Base-by-base conservation (phyloP, 2,329 filamentous ascomycete species). In the Nigrospora osmanthi region DNA sequence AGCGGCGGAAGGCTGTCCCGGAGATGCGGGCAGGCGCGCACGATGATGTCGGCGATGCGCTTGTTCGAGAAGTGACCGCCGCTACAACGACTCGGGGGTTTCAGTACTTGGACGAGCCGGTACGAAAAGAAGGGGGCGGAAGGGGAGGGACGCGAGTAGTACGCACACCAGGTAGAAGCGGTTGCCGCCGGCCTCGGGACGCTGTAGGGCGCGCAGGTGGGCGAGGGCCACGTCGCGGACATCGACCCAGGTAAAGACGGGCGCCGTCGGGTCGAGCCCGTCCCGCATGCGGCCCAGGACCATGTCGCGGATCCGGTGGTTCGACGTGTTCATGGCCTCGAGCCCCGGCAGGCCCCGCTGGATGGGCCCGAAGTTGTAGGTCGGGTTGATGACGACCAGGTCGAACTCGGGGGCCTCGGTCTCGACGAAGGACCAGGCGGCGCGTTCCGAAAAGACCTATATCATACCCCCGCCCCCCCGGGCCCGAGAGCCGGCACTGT, bases 251-350 rank as follows among this genome's bases (percentile, higher is more conserved):
- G 81, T 66, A 55, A 69, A 81, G 1, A 73, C 73, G 0, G 65
- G 67, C 0, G 72, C 75, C 0, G 79, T 84, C 0, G 78, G 70
- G 0, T 75, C 69, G 11, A 85, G 71, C 23, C 71, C 68, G 2
- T 75, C 65, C 51, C 78, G 81, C 58, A 69, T 74, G 47, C 77
- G 74, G 1, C 85, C 85, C 7, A 71, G 73, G n/a, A 83, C 71
- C 42, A 86, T 64, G 48, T 83, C 73, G 10, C 77, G 68, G 44
- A 88, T 73, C 16, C 81, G 76, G 52, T 81, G 73, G 59, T 89
- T 89, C 13, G 83, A 87, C 1, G 83, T 86, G 65, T 89, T 90
- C 49, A 89, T 67, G 2, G 67, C 67, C n/a, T 79, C 74, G 1
- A 86, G 69, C 17, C 68, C 73, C 49, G 80, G 75, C 3, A 89